phyloP scores from a whole-genome alignment of 2,329 filamentous ascomycete species.

The Pseudocercospora cruenta region DNA sequence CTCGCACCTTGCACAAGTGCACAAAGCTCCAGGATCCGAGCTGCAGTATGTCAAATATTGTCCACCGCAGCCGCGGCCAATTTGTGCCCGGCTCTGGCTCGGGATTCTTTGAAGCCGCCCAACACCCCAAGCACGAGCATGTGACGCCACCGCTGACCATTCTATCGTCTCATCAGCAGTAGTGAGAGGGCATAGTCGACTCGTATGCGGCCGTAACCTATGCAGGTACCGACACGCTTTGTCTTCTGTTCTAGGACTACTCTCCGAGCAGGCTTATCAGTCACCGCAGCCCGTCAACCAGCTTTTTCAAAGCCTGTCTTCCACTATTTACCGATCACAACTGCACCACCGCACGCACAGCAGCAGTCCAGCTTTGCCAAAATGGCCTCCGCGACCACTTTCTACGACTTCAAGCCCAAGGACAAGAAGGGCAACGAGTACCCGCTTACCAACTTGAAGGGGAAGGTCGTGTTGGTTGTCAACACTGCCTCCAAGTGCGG shows the following conservation, averaged over 20 bases:
- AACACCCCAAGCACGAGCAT: not conserved
- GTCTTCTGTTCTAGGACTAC: conserved; percentile 5
- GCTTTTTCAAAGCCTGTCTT: conserved; percentile 7
- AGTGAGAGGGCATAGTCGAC: conserved; percentile 6
- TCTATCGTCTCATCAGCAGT: not conserved
- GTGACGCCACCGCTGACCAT: not conserved
- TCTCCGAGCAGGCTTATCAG: conserved; percentile 6
- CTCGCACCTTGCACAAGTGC: conserved; percentile 1
- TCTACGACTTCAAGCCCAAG: conserved; percentile 66
- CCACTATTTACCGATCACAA: not conserved
- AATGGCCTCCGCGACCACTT: conserved; percentile 71
- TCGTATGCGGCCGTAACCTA: conserved; percentile 4
- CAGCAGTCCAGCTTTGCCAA: conserved; percentile 29
- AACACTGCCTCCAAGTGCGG: conserved; percentile 99
- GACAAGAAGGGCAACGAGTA: conserved; percentile 49
- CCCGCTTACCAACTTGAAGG: conserved; percentile 71
- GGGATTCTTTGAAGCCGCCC: not conserved
- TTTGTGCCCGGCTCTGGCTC: conserved; percentile 3
- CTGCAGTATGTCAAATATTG: conserved; percentile 4
- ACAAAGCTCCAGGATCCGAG: conserved; percentile 1
- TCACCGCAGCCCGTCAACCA: not conserved
- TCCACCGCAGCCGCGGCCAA: not conserved
- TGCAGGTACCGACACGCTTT: not conserved
- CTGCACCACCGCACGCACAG: not conserved
- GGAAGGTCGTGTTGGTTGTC: conserved; percentile 93